A percentile compares a stretch with the other conserved stretches of the same genome.
These are phyloP conservation scores for Phytopythium montanum DNA, from an alignment of 352 stramenopile genomes.

Conservation along the genomic window DNA sequence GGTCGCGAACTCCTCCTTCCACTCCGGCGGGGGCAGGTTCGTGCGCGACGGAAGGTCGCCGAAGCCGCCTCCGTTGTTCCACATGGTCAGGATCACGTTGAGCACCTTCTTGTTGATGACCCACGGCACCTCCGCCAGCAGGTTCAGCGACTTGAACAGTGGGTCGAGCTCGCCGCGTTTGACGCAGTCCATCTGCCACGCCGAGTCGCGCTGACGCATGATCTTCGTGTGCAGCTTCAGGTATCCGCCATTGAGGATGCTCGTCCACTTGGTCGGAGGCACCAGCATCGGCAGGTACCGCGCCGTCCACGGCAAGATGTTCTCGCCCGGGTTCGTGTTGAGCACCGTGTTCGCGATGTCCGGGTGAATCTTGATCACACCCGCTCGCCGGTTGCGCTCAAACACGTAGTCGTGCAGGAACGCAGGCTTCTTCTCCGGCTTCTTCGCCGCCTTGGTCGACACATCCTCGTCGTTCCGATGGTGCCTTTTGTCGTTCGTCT, in stretches of 20 bases:
- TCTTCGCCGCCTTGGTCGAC: constrained; percentile 16
- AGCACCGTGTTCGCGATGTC: constrained; percentile 52
- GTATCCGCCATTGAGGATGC: constrained; percentile 91
- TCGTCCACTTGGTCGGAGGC: constrained; percentile 90
- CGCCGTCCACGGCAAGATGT: constrained; percentile 73
- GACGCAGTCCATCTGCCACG: constrained; percentile 88
- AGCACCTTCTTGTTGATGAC: constrained; percentile 94
- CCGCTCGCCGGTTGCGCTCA: constrained; percentile 71
- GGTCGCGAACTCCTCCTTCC: constrained; percentile 59
- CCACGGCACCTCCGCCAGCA: constrained; percentile 92
- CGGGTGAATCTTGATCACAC: constrained; percentile 72
- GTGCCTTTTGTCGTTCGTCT: constrained; percentile 6
- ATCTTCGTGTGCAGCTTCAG: constrained; percentile 90
- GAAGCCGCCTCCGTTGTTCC: constrained; percentile 88
- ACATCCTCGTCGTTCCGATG: constrained; percentile 4
- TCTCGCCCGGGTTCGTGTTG: constrained; percentile 43
- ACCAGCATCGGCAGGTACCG: constrained; percentile 96
- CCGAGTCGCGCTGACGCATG: constrained; percentile 87
- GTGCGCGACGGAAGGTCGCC: constrained; percentile 90
- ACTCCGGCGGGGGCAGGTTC: constrained; percentile 60
- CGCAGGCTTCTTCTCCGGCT: constrained; percentile 33
- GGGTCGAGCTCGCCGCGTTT: constrained; percentile 77
- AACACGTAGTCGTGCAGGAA: constrained; percentile 83
- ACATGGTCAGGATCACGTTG: constrained; percentile 89
- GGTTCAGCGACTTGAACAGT: constrained; percentile 91